phyloP scores from a whole-genome alignment of 2,329 filamentous ascomycete species.

The Cercospora brassicicola region DNA sequence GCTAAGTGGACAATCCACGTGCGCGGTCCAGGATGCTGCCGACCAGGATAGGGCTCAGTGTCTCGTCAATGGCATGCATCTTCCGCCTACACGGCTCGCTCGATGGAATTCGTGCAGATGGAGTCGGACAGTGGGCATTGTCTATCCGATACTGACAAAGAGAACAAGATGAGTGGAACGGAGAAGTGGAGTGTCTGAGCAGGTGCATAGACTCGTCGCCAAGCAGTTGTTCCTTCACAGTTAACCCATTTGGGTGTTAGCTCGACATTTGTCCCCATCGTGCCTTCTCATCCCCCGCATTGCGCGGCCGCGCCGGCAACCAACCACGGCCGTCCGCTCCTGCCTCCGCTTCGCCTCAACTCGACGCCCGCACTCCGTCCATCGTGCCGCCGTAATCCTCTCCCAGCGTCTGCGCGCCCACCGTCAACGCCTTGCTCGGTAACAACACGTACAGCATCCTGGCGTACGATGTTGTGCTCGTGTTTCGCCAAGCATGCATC shows the following conservation, averaged over 20 bases:
- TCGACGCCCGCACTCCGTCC: constrained; percentile 30
- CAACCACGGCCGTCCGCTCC: not conserved
- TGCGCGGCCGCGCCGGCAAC: not conserved
- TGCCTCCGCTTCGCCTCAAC: not conserved
- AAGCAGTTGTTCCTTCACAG: not conserved
- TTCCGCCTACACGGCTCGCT: not conserved
- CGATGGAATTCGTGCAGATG: not conserved
- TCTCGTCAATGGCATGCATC: not conserved
- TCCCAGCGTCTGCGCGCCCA: constrained; percentile 30
- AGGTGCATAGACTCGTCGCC: not conserved
- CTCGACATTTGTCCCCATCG: not conserved
- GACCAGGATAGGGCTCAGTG: not conserved
- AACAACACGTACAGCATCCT: constrained; percentile 40
- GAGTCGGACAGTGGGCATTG: no score
- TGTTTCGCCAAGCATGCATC: constrained; percentile 40
- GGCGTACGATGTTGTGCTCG: constrained; percentile 33
- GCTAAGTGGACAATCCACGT: not conserved
- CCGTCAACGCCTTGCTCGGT: constrained; percentile 30
- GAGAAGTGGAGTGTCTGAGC: constrained; percentile 4
- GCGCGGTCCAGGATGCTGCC: not conserved
- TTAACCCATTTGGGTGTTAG: not conserved
- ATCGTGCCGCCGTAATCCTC: constrained; percentile 36
- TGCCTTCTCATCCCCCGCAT: not conserved
- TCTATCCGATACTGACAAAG: not conserved
- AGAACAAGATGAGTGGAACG: not conserved